A percentile compares a stretch with the other conserved stretches of the same genome.
Conservation (phyloP, 1,284 basidiomycete species). For the Agaricales sp. region DNA sequence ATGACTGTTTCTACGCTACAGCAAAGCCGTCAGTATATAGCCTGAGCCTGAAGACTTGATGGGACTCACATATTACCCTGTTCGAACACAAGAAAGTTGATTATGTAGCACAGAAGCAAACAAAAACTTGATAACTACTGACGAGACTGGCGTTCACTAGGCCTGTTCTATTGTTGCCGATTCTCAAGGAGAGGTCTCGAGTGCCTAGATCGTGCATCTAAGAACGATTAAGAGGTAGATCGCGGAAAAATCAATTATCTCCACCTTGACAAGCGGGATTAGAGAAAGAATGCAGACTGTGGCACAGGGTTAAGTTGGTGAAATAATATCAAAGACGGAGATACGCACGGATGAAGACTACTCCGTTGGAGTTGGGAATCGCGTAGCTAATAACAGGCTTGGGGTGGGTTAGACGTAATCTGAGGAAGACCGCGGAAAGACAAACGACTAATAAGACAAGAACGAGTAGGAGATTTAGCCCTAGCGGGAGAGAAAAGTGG, state of each 20-base stretch:
- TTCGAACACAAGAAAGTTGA: conserved; percentile 7
- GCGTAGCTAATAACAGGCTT: conserved; percentile 58
- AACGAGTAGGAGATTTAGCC: conserved; percentile 17
- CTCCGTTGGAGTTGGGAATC: conserved; percentile 42
- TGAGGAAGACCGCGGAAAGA: too few species aligned
- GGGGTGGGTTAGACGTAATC: conserved; percentile 4
- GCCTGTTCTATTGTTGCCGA: conserved; percentile 71
- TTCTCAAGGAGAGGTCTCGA: conserved; percentile 60
- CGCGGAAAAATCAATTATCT: too few species aligned
- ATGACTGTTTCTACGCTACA: conserved; percentile 64
- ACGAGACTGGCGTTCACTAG: conserved; percentile 79
- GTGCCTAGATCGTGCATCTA: conserved; percentile 76
- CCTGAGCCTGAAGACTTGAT: conserved; percentile 4
- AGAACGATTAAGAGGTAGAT: conserved; percentile 1
- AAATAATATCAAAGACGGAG: neutral
- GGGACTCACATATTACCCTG: conserved; percentile 59
- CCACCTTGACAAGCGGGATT: conserved; percentile 65
- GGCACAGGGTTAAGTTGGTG: neutral
- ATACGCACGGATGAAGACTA: conserved; percentile 55
- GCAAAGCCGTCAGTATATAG: conserved; percentile 6
- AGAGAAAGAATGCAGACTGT: conserved; percentile 56
- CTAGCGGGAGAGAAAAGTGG: too few species aligned
- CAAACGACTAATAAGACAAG: conserved; percentile 54
- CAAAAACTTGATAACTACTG: too few species aligned
- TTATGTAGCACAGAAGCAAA: too few species aligned